phyloP scores from a whole-genome alignment of 306 rosid genomes.

The Inga laurina region DNA sequence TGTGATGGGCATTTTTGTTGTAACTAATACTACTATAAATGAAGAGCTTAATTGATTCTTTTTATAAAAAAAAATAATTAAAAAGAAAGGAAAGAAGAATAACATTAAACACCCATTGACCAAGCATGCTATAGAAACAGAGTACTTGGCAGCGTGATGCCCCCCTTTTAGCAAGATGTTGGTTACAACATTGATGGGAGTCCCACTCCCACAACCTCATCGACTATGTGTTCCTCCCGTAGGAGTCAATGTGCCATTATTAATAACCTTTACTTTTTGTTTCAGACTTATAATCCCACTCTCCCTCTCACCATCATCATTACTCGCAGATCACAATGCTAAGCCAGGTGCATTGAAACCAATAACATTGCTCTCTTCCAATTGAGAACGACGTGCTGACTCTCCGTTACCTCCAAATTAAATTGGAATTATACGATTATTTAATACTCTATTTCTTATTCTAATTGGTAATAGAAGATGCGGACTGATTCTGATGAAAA shows the following conservation, averaged over 20 bases:
- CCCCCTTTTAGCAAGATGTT: not conserved
- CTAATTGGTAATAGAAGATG: not conserved
- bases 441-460: no score
- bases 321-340: not conserved
- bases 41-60: not conserved
- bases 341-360: not conserved
- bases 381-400: not conserved
- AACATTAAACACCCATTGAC: not conserved
- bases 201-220: not conserved
- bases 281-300: not conserved
- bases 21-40: not conserved
- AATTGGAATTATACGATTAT: not conserved
- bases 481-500: not conserved
- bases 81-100: not conserved
- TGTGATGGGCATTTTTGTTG: not conserved
- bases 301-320: not conserved
- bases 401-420: not conserved
- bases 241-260: not conserved
- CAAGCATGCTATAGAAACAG: not conserved
- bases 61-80: no score
- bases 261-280: not conserved
- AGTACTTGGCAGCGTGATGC: not conserved
- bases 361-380: not conserved
- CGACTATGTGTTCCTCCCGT: not conserved
- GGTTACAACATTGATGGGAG: not conserved